These are phyloP conservation scores for Triticum aestivum DNA, from an alignment of 176 grass and related monocot species.

Conservation along the genomic window DNA sequence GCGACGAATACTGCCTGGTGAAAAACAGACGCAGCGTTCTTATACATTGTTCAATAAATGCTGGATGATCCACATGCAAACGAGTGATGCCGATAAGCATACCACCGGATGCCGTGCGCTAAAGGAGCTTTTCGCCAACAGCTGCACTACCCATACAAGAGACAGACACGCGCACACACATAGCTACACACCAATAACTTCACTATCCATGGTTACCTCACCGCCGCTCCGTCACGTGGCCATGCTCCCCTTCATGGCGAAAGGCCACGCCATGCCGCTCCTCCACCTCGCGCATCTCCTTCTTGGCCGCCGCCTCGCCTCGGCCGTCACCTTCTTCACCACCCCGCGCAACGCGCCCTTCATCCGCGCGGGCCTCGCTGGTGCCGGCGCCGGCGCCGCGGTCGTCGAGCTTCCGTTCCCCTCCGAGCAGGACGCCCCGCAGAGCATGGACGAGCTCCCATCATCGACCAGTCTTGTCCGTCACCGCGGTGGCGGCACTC, in stretches of 20 bases:
- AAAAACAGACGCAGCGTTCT: too few relatives aligned
- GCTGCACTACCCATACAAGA: too few relatives aligned
- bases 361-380: slow-evolving; percentile 27
- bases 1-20: too few relatives aligned
- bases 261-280: slow-evolving; percentile 41
- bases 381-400: background rate
- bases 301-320: slow-evolving; percentile 21
- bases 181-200: too few relatives aligned
- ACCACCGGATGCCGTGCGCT: too few relatives aligned
- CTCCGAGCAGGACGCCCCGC: background rate
- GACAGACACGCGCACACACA: too few relatives aligned
- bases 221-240: slow-evolving; percentile 28
- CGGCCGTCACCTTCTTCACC: slow-evolving; percentile 46
- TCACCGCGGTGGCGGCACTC: slow-evolving; percentile 3
- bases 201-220: background rate
- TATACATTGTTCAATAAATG: too few relatives aligned
- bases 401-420: slow-evolving; percentile 54
- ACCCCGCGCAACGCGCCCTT: slow-evolving; percentile 50
- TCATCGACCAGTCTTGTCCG: slow-evolving; percentile 12
- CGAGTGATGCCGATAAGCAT: too few relatives aligned
- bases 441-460: slow-evolving; percentile 35
- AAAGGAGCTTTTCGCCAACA: too few relatives aligned
- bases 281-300: slow-evolving; percentile 29
- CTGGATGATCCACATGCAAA: too few relatives aligned
- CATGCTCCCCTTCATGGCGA: slow-evolving; percentile 43